Evolutionary conservation across 495 filamentous ascomycete species (phyloP).

Genomic region (Cetradonia linearis): DNA sequence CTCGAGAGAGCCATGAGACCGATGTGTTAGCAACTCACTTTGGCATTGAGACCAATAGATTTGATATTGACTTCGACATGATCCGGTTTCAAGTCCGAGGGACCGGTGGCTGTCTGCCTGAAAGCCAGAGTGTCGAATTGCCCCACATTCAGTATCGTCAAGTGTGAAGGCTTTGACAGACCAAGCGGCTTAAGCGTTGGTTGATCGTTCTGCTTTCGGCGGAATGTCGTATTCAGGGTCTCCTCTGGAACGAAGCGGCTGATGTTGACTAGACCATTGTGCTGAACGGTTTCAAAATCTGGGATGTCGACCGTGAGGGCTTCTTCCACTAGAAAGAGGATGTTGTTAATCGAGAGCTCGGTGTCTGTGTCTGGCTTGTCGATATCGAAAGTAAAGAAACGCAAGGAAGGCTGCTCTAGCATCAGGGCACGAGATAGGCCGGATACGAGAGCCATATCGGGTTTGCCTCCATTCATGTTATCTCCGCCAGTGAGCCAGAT

Average conservation of each 20-base stretch:
- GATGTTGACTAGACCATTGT: neutral
- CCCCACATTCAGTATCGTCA: neutral
- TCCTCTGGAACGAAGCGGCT: neutral
- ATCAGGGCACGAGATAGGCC: constrained; percentile 32
- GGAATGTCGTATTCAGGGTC: neutral
- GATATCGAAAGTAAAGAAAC: constrained; percentile 28
- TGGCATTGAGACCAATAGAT: constrained; percentile 14
- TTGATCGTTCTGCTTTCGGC: neutral
- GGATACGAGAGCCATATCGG: constrained; percentile 27
- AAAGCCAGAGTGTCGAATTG: neutral
- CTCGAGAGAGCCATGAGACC: neutral
- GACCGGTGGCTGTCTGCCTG: neutral
- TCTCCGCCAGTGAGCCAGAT: constrained; percentile 31
- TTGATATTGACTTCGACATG: constrained; percentile 2
- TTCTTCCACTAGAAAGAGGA: neutral
- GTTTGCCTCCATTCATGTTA: constrained; percentile 23
- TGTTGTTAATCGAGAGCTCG: constrained; percentile 2
- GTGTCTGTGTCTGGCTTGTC: constrained; percentile 22
- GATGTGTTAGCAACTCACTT: constrained; percentile 8
- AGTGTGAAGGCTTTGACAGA: neutral
- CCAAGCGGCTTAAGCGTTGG: neutral
- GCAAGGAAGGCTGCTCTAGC: constrained; percentile 33
- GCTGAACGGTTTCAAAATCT: neutral
- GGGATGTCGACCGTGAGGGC: neutral
- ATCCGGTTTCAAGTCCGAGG: neutral